A percentile compares a stretch with the other conserved stretches of the same genome.
phyloP scores from a whole-genome alignment of 106 monocot species.

The Ottelia alismoides region DNA sequence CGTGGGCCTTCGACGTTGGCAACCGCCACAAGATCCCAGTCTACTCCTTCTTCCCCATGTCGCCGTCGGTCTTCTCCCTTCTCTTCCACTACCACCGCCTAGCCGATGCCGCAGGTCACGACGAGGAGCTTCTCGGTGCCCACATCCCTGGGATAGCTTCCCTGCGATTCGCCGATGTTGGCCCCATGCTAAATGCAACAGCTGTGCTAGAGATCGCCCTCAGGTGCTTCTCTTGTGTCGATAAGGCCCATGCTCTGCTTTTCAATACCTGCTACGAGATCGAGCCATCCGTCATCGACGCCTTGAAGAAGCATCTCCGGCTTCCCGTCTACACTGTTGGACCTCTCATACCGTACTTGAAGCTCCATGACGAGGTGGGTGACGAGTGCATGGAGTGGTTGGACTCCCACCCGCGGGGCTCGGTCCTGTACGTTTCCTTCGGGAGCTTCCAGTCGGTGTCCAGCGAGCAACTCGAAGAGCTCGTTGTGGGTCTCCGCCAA shows the following conservation, averaged over 20 bases:
- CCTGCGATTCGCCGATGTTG: slow-evolving; percentile 20
- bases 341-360: slow-evolving; percentile 44
- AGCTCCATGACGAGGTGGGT: background rate
- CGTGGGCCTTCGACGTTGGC: slow-evolving; percentile 40
- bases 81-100: slow-evolving; percentile 16
- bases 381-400: slow-evolving; percentile 33
- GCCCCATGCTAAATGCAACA: background rate
- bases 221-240: slow-evolving; percentile 3
- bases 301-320: slow-evolving; percentile 16
- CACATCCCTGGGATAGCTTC: slow-evolving; percentile 5
- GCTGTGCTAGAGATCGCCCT: background rate
- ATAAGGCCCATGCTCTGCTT: slow-evolving; percentile 26
- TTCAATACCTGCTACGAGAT: slow-evolving; percentile 60
- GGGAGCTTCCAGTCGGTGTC: slow-evolving; percentile 46
- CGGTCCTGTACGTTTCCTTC: slow-evolving; percentile 54
- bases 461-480: slow-evolving; percentile 20
- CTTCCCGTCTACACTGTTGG: slow-evolving; percentile 50
- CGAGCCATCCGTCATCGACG: slow-evolving; percentile 23
- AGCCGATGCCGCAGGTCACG: background rate
- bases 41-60: slow-evolving; percentile 44
- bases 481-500: slow-evolving; percentile 20
- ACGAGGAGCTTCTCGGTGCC: background rate
- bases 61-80: slow-evolving; percentile 43
- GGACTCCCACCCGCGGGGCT: slow-evolving; percentile 31
- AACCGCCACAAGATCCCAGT: slow-evolving; percentile 34